Conservation (phyloP, 257 asterid genomes). For the Jasminum sambac region DNA sequence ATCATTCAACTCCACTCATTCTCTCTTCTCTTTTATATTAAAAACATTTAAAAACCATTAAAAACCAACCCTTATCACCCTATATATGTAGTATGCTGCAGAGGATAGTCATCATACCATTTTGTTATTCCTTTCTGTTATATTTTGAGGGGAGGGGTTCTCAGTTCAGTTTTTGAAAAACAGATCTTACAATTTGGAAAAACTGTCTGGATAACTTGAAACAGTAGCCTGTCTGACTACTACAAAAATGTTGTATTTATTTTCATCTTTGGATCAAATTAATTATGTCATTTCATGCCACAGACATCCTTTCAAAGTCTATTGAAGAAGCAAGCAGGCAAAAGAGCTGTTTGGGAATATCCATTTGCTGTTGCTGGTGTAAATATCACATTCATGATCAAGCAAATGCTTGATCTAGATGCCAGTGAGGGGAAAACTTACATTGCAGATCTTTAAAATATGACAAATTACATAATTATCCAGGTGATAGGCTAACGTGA, state of each 20-base stretch:
- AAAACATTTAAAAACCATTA: too few relatives aligned
- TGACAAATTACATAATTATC: slow-evolving; percentile 3
- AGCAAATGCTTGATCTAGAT: slow-evolving; percentile 85
- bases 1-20: too few relatives aligned
- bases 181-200: not conserved
- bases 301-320: slow-evolving; percentile 72
- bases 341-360: slow-evolving; percentile 84
- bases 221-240: not conserved
- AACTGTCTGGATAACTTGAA: not conserved
- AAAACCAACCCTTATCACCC: too few relatives aligned
- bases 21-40: too few relatives aligned
- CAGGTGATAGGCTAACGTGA: slow-evolving; percentile 29
- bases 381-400: slow-evolving; percentile 77
- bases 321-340: slow-evolving; percentile 72
- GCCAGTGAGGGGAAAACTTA: slow-evolving; percentile 48
- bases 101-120: not conserved
- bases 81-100: not conserved
- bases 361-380: slow-evolving; percentile 95
- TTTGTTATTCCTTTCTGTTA: not conserved
- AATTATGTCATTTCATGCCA: not conserved
- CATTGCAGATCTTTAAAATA: not conserved
- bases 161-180: slow-evolving; percentile 6
- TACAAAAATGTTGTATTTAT: slow-evolving; percentile 1
- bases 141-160: not conserved
- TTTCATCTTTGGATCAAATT: not conserved